A percentile compares a stretch with the other conserved stretches of the same genome.
phyloP scores from a whole-genome alignment of 208 protist genomes.

The Leishmania braziliensis region DNA sequence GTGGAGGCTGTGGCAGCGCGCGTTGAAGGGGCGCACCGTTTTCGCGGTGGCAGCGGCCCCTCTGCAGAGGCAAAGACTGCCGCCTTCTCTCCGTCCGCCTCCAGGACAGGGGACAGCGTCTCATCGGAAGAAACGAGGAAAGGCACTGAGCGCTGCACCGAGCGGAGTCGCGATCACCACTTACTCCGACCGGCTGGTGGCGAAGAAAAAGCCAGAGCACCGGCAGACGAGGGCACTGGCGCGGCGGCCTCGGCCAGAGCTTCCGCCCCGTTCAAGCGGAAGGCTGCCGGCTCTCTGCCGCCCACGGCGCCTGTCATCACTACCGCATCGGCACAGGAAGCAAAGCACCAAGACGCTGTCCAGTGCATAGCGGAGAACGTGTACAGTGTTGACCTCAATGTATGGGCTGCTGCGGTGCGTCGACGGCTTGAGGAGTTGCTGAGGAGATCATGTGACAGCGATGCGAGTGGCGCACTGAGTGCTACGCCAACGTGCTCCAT shows the following conservation, averaged over 20 bases:
- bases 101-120: neutral
- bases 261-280: neutral
- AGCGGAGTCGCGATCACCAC: neutral
- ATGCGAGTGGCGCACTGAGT: neutral
- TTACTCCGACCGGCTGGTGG: too few relatives aligned
- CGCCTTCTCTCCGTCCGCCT: neutral
- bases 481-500: neutral
- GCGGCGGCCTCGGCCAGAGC: neutral
- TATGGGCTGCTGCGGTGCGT: slow-evolving; percentile 10
- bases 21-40: neutral
- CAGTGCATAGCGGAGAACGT: slow-evolving; percentile 19
- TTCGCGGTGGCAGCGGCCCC: neutral
- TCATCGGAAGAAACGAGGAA: neutral
- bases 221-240: neutral
- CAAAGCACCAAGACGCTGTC: neutral
- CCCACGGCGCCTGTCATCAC: neutral
- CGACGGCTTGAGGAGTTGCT: neutral
- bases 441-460: neutral
- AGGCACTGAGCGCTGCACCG: neutral
- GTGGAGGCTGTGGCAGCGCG: slow-evolving; percentile 14
- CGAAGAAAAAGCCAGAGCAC: neutral
- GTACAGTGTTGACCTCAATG: slow-evolving; percentile 18
- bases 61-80: neutral
- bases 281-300: neutral
- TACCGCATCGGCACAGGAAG: neutral